Conservation (phyloP, 2,329 filamentous ascomycete species). For the Endoconidiophora laricicola region DNA sequence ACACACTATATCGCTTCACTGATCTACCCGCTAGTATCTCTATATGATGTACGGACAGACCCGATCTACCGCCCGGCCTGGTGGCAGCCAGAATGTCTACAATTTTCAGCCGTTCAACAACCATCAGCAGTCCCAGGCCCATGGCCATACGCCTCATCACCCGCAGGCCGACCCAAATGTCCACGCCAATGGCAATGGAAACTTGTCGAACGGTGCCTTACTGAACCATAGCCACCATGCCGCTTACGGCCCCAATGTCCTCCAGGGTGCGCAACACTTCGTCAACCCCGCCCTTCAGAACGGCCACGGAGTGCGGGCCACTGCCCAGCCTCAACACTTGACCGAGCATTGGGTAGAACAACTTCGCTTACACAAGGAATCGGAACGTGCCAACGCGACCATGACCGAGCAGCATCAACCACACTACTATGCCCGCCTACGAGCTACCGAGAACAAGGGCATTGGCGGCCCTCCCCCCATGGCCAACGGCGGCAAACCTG, state of each 20-base stretch:
- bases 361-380: slow-evolving; percentile 60
- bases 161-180: slow-evolving; percentile 38
- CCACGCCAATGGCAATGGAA: slow-evolving; percentile 35
- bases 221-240: slow-evolving; percentile 12
- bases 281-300: slow-evolving; percentile 30
- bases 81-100: slow-evolving; percentile 9
- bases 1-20: no score
- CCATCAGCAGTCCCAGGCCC: slow-evolving; percentile 34
- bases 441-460: slow-evolving; percentile 53
- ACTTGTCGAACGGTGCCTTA: slow-evolving; percentile 28
- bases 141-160: slow-evolving; percentile 47
- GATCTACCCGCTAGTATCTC: no score
- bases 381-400: slow-evolving; percentile 54
- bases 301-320: slow-evolving; percentile 32
- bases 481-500: slow-evolving; percentile 34
- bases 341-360: slow-evolving; percentile 79
- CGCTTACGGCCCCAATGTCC: slow-evolving; percentile 8
- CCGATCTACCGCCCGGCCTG: slow-evolving; percentile 9
- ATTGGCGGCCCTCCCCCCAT: slow-evolving; percentile 32
- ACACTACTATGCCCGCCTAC: slow-evolving; percentile 55
- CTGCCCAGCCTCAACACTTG: slow-evolving; percentile 33
- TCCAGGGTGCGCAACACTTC: slow-evolving; percentile 9
- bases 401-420: slow-evolving; percentile 51
- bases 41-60: slow-evolving; percentile 5
- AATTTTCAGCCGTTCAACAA: slow-evolving; percentile 51